Conservation (phyloP, 1,284 basidiomycete species). For the Papiliotrema nemorosa region DNA sequence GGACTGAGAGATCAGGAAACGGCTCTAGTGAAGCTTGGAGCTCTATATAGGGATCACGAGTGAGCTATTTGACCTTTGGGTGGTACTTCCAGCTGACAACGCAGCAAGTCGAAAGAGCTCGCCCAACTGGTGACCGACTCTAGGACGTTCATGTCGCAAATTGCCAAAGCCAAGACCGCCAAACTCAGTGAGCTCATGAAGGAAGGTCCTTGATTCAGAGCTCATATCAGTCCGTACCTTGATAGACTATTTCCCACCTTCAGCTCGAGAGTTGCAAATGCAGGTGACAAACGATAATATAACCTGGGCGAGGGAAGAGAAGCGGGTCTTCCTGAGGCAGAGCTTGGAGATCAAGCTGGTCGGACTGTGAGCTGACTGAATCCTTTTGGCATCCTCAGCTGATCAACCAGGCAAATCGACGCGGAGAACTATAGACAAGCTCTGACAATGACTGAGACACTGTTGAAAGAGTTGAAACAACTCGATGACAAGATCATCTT, state of each 20-base stretch:
- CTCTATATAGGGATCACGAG: conserved; percentile 82
- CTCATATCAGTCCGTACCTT: conserved; percentile 90
- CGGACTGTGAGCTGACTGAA: conserved; percentile 60
- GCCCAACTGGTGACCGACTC: conserved; percentile 84
- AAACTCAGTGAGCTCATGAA: conserved; percentile 71
- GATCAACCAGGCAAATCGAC: conserved; percentile 63
- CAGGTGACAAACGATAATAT: conserved; percentile 84
- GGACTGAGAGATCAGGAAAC: conserved; percentile 76
- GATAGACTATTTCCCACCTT: conserved; percentile 80
- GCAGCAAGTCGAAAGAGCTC: conserved; percentile 76
- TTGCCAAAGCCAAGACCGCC: conserved; percentile 97
- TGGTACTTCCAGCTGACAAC: neutral
- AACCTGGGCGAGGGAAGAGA: conserved; percentile 86
- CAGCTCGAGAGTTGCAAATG: conserved; percentile 76
- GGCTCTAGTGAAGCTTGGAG: conserved; percentile 80
- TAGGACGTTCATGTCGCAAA: conserved; percentile 84
- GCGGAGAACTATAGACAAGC: conserved; percentile 74
- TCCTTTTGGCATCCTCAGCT: neutral
- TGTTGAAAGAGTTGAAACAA: conserved; percentile 85
- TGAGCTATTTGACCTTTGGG: conserved; percentile 48
- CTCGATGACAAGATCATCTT: conserved; percentile 98
- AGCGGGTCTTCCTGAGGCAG: conserved; percentile 93
- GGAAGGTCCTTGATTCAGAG: neutral
- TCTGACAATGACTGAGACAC: conserved; percentile 72
- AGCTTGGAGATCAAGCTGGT: conserved; percentile 88